phyloP scores from a whole-genome alignment of 768 basidiomycete genomes.

The Russula compacta region DNA sequence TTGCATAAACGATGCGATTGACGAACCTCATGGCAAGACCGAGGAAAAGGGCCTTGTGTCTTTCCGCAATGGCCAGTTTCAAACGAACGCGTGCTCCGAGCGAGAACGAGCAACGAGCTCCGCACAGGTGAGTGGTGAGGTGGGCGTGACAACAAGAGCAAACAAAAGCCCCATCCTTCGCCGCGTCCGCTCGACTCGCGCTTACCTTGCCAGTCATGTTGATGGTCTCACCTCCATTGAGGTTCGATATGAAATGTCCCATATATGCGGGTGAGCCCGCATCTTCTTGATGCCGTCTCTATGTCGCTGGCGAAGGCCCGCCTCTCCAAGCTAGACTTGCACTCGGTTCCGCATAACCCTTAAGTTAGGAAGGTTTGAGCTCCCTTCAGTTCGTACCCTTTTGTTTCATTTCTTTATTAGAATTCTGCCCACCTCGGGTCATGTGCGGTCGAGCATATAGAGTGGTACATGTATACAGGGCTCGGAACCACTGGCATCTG shows the following conservation, averaged over 20 bases:
- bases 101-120: background rate
- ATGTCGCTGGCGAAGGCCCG: background rate
- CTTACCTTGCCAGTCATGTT: no score
- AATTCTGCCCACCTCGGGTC: background rate
- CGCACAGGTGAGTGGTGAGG: background rate
- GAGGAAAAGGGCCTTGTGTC: constrained; percentile 4
- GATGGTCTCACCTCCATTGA: background rate
- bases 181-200: background rate
- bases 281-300: background rate
- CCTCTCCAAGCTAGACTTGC: background rate
- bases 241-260: background rate
- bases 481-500: background rate
- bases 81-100: constrained; percentile 4
- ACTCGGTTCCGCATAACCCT: background rate
- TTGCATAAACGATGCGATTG: background rate
- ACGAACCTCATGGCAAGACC: constrained; percentile 48
- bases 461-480: background rate
- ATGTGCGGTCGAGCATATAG: background rate
- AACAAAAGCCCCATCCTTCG: background rate
- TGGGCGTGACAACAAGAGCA: constrained; percentile 2
- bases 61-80: constrained; percentile 4
- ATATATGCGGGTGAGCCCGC: background rate
- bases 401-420: background rate
- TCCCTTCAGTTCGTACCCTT: background rate
- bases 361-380: background rate